Conservation (phyloP, 345 rosid species). For the Populus nigra region DNA sequence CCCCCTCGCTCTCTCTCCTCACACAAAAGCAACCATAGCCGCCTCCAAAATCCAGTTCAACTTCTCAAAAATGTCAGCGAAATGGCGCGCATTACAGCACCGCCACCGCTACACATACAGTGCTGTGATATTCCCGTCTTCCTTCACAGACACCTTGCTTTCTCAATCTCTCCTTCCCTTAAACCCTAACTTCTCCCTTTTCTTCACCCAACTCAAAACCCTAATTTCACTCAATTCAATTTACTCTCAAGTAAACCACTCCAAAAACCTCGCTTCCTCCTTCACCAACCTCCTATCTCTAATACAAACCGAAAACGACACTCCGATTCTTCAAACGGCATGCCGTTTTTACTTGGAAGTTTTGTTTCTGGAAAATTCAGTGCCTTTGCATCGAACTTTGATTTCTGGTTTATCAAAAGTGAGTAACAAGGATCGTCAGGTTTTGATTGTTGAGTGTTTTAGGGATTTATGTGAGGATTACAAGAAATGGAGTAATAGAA, state of each 20-base stretch:
- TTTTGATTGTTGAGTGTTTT: slow-evolving; percentile 52
- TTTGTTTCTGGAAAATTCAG: slow-evolving; percentile 75
- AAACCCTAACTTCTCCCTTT: slow-evolving; percentile 33
- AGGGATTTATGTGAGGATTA: slow-evolving; percentile 61
- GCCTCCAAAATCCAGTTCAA: neutral
- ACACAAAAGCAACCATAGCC: neutral
- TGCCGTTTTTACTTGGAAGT: slow-evolving; percentile 61
- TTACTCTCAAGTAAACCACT: slow-evolving; percentile 69
- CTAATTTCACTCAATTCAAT: slow-evolving; percentile 68
- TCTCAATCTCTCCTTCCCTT: slow-evolving; percentile 32
- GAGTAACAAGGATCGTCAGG: slow-evolving; percentile 34
- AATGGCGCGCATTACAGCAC: slow-evolving; percentile 95
- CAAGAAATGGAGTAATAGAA: slow-evolving; percentile 29
- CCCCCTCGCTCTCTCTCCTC: neutral
- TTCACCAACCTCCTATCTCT: slow-evolving; percentile 35
- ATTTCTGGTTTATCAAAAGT: slow-evolving; percentile 67
- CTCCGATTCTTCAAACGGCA: slow-evolving; percentile 29
- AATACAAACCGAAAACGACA: slow-evolving; percentile 21
- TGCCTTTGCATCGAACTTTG: slow-evolving; percentile 73
- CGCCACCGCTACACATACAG: slow-evolving; percentile 94
- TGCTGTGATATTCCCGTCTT: slow-evolving; percentile 66
- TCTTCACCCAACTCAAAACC: slow-evolving; percentile 45
- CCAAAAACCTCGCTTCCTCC: slow-evolving; percentile 59
- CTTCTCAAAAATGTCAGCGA: slow-evolving; percentile 62
- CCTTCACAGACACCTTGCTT: slow-evolving; percentile 42